These are phyloP conservation scores for Annona cherimola DNA, from an alignment of 164 flowering plant species.

Conservation along the genomic window DNA sequence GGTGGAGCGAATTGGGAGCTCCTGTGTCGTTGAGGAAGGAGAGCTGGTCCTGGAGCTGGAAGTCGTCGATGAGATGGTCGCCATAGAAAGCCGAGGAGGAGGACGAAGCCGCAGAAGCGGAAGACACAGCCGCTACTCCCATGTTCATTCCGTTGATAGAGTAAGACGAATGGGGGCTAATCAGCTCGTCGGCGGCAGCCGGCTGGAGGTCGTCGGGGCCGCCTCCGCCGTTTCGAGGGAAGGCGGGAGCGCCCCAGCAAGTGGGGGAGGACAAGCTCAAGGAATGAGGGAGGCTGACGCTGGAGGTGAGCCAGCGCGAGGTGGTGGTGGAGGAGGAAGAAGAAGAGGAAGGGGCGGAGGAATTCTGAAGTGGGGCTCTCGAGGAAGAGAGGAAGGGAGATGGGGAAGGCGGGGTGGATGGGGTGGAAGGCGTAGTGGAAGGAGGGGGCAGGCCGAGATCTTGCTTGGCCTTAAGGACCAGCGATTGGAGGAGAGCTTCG, in stretches of 20 bases:
- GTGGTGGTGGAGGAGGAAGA: constrained; percentile 15
- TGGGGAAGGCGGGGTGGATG: constrained; percentile 45
- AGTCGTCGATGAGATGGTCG: constrained; percentile 36
- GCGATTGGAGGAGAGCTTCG: constrained; percentile 61
- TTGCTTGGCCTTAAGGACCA: constrained; percentile 54
- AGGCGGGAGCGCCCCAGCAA: constrained; percentile 31
- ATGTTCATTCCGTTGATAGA: constrained; percentile 32
- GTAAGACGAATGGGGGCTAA: constrained; percentile 35
- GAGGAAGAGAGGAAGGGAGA: constrained; percentile 33
- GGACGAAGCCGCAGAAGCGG: constrained; percentile 13
- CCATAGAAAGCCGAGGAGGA: constrained; percentile 11
- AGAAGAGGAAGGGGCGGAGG: constrained; percentile 6
- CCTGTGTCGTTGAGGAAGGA: constrained; percentile 42
- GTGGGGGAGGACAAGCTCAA: constrained; percentile 20
- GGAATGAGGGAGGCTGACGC: constrained; percentile 29
- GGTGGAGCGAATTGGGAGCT: neutral
- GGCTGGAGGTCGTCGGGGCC: constrained; percentile 22
- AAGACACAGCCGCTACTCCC: neutral
- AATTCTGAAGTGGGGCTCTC: constrained; percentile 25
- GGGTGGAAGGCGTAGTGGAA: constrained; percentile 36
- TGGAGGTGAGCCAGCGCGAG: constrained; percentile 22
- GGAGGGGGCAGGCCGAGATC: constrained; percentile 41
- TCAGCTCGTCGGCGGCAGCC: constrained; percentile 30
- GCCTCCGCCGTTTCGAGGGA: neutral
- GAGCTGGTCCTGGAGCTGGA: constrained; percentile 48